These are phyloP conservation scores for Candida smagusa DNA, from an alignment of 1,139 yeast species.

Conservation along the genomic window DNA sequence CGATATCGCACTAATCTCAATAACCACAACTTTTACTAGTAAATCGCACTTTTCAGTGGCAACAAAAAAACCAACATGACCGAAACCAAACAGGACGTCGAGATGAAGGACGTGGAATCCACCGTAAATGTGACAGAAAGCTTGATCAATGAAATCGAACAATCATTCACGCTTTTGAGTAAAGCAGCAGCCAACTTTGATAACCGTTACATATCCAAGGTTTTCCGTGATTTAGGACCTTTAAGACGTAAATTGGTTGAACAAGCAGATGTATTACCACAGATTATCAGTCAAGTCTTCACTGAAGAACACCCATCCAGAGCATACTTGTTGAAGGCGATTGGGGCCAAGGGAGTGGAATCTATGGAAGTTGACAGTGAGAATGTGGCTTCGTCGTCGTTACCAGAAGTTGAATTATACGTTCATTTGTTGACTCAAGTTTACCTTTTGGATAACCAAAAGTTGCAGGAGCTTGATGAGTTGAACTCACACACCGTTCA, in stretches of 20 bases:
- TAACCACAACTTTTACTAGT: no score
- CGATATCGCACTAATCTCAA: no score
- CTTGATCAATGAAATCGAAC: conserved; percentile 45
- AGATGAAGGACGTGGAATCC: conserved; percentile 28
- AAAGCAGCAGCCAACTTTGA: conserved; percentile 79
- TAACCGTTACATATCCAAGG: conserved; percentile 82
- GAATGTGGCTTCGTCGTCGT: conserved; percentile 21
- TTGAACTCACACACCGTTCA: conserved; percentile 56
- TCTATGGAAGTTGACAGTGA: conserved; percentile 8
- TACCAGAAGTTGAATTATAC: conserved; percentile 79
- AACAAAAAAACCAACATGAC: conserved; percentile 7
- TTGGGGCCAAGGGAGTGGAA: conserved; percentile 20
- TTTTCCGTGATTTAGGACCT: conserved; percentile 76
- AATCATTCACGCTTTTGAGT: conserved; percentile 52
- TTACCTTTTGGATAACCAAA: conserved; percentile 62
- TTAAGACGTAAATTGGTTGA: conserved; percentile 63
- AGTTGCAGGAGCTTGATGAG: conserved; percentile 45
- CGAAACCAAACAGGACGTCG: conserved; percentile 20
- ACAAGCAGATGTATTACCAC: conserved; percentile 45
- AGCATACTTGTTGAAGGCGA: conserved; percentile 39
- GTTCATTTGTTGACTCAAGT: conserved; percentile 77
- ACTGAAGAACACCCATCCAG: conserved; percentile 44
- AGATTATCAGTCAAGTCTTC: conserved; percentile 54
- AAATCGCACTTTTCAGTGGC: conserved; percentile 1
- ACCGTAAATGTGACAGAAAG: conserved; percentile 12